Base-by-base conservation (phyloP, 805 yeast genomes). In the Metschnikowia proteae region DNA sequence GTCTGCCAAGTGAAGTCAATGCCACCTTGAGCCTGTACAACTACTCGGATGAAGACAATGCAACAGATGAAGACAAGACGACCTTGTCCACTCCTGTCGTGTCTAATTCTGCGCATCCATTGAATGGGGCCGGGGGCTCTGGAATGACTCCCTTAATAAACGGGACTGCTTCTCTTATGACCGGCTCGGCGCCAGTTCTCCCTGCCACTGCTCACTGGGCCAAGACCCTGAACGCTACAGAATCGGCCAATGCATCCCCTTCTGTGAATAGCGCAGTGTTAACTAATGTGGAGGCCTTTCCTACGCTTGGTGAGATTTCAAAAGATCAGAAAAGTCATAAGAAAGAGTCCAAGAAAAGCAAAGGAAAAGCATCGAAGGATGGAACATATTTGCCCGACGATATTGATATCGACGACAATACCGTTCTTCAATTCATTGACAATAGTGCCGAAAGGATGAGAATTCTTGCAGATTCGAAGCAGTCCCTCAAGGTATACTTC, bases 281-380 rank as follows among this genome's bases (percentile, higher is more conserved):
- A 54, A 71, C 81, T 3, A 73, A 77, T 57, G 61, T 76, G 11
- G 73, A 80, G 4, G 79, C 85, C 2, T 81, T 82, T 72, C 84
- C 86, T 43, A 74, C 86, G 1, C 68, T 81, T 51, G 82, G 82
- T 3, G 77, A 72, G 51, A 71, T 72, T 22, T 64, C 67, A 56
- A 67, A 63, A 50, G 72, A 71, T 17, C 72, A 67, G 48, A 67
- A 66, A 47, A 55, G 51, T n/a, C 70, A 57, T 39, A 60, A 60
- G 59, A 56, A 60, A 46, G 65, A 63, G 55, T 62, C 62, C 49
- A 64, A 65, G 49, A 60, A 60, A 48, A 59, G 60, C 39, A 69
- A 67, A 49, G 55, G 65, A 43, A 67, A 68, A 43, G 61, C 68
- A 31, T 52, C 60, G n/a, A 62, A 65, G 47, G 66, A 60, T 38